These are phyloP conservation scores for Trichosporon sp. DNA, from an alignment of 1,284 basidiomycete genomes.

Conservation along the genomic window DNA sequence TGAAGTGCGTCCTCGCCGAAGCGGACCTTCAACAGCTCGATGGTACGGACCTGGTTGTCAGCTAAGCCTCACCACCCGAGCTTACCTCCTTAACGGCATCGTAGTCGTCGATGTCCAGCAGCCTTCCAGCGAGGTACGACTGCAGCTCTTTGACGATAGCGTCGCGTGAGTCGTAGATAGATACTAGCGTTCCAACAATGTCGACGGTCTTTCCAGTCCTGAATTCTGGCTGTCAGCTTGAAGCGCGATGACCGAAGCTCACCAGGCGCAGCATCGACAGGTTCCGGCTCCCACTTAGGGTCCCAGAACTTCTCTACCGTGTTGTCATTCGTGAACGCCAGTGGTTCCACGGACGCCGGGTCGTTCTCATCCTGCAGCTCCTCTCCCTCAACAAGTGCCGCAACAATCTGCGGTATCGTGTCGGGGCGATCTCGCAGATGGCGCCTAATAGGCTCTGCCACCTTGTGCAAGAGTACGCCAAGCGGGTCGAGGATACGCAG, in stretches of 20 bases:
- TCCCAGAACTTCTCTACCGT: constrained; percentile 75
- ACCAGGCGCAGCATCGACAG: constrained; percentile 88
- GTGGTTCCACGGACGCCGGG: constrained; percentile 23
- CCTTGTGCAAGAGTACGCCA: constrained; percentile 84
- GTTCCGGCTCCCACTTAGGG: constrained; percentile 88
- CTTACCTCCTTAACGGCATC: constrained; percentile 74
- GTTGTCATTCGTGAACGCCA: constrained; percentile 64
- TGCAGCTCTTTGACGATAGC: constrained; percentile 92
- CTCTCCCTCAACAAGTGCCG: constrained; percentile 79
- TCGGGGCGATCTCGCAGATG: constrained; percentile 80
- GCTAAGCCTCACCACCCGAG: background rate
- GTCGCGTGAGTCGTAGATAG: constrained; percentile 91
- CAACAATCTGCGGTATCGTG: constrained; percentile 88
- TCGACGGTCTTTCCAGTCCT: constrained; percentile 80
- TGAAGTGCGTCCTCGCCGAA: constrained; percentile 87
- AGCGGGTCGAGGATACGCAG: constrained; percentile 85
- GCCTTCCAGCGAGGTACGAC: constrained; percentile 73
- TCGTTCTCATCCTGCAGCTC: constrained; percentile 56
- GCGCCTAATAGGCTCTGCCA: constrained; percentile 80
- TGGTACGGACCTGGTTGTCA: constrained; percentile 66
- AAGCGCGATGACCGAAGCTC: constrained; percentile 25
- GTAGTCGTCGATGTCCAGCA: constrained; percentile 73
- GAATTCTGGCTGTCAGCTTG: constrained; percentile 60
- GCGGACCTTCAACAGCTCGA: constrained; percentile 86
- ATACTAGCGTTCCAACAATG: constrained; percentile 87